These are phyloP conservation scores for Fusarium sp. DNA, from an alignment of 2,329 filamentous ascomycete species.

Conservation along the genomic window DNA sequence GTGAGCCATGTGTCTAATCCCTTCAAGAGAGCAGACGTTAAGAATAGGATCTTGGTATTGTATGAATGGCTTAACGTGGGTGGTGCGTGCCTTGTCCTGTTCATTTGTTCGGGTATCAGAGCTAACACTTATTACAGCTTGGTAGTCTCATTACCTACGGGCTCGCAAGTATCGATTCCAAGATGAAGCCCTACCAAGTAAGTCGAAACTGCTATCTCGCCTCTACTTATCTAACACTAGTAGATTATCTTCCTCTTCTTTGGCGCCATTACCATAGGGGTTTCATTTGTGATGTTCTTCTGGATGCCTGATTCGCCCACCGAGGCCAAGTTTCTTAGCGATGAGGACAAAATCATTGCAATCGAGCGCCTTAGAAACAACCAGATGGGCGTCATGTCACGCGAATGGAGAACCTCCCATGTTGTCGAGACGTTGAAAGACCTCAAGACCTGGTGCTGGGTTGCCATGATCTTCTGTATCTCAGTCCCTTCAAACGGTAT, in stretches of 20 bases:
- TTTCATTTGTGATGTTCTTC: conserved; percentile 59
- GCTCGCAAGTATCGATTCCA: conserved; percentile 67
- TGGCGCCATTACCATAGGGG: conserved; percentile 63
- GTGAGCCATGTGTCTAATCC: conserved; percentile 14
- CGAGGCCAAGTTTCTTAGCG: conserved; percentile 63
- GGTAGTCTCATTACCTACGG: conserved; percentile 70
- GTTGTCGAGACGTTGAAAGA: conserved; percentile 67
- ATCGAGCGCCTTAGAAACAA: conserved; percentile 67
- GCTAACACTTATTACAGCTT: conserved; percentile 49
- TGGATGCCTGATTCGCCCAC: conserved; percentile 64
- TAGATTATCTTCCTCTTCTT: conserved; percentile 67
- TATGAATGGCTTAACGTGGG: conserved; percentile 71
- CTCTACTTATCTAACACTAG: background rate
- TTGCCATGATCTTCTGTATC: conserved; percentile 66
- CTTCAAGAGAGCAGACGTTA: conserved; percentile 64
- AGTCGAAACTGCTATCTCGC: accelerated
- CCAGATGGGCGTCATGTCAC: conserved; percentile 66
- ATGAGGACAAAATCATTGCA: conserved; percentile 65
- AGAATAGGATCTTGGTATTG: conserved; percentile 70
- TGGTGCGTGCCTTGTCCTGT: conserved; percentile 50
- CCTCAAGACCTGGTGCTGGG: conserved; percentile 72
- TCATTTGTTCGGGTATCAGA: background rate
- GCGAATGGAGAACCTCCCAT: conserved; percentile 65
- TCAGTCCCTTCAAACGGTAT: conserved; percentile 70
- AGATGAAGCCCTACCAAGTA: conserved; percentile 62